Percentiles rank a stretch among this genome's conserved stretches.
Conservation (phyloP, 805 yeast species). For the Nematodospora valgi region DNA sequence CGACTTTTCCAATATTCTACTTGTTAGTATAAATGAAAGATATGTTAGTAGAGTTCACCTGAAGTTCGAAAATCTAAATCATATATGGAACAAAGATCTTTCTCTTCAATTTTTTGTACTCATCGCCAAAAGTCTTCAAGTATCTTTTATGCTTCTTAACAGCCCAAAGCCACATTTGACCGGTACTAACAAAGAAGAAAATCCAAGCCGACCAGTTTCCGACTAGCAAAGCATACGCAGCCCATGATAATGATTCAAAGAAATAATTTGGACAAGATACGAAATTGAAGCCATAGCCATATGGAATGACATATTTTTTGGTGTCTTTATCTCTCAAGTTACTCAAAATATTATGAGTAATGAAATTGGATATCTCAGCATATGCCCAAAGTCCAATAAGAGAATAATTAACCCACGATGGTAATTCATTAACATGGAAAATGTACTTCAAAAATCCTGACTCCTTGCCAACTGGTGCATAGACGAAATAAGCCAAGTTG, state of each 20-base stretch:
- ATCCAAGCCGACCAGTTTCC: conserved; percentile 75
- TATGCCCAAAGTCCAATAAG: conserved; percentile 47
- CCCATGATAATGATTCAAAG: conserved; percentile 80
- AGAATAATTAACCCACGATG: conserved; percentile 23
- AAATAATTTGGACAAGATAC: conserved; percentile 95
- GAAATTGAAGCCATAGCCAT: conserved; percentile 76
- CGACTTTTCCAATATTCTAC: no score
- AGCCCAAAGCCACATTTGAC: conserved; percentile 93
- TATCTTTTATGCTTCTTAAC: conserved; percentile 74
- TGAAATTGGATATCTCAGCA: conserved; percentile 70
- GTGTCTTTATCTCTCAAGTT: conserved; percentile 51
- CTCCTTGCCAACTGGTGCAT: conserved; percentile 23
- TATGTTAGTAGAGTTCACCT: no score
- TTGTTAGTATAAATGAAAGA: neutral
- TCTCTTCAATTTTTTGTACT: conserved; percentile 77
- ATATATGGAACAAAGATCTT: conserved; percentile 71
- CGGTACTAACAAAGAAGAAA: conserved; percentile 67
- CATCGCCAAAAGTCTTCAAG: conserved; percentile 64
- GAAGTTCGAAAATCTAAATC: conserved; percentile 33
- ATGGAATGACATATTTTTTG: conserved; percentile 64
- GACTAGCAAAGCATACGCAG: conserved; percentile 62
- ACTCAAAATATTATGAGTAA: conserved; percentile 67
- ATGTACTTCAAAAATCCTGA: conserved; percentile 23
- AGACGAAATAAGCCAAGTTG: conserved; percentile 47
- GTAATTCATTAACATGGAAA: conserved; percentile 45